Base-by-base conservation (phyloP, 2,329 filamentous ascomycete genomes). In the Pseudocercospora pini-densiflorae region DNA sequence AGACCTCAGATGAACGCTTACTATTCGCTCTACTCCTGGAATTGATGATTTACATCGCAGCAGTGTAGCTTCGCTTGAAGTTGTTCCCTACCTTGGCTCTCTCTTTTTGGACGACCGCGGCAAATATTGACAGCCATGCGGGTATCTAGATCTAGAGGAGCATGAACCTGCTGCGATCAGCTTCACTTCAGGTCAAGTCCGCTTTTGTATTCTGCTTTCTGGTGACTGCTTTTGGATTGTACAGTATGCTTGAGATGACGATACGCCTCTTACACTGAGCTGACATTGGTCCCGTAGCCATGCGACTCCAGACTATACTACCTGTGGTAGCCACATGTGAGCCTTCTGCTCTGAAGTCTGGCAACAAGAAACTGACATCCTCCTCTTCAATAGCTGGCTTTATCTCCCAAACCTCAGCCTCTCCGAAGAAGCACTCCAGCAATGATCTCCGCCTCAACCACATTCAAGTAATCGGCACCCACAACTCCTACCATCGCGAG, bases 401-500 rank as follows among this genome's bases (percentile, higher is more conserved):
- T 61, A 33, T 63, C 27, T 23, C 43, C 27, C 59, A 57, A 7
- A 16, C 62, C 29, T 58, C 33, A 16, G 59, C 49, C 36, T 65
- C 23, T 31, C 36, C 57, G 6, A 51, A 58, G 31, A 33, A 54
- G 21, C 31, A 33, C 24, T 47, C 45, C 36, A 40, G 27, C 23
- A 58, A 71, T 27, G 61, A 71, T 10, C 72, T 85, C 59, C 83
- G 82, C 59, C 80, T 86, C 76, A 85, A 85, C 72, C 82, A 85
- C 55, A 81, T 85, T 55, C 83, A 85, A 70, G 80, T 85, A 49
- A 75, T 85, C 43, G 83, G 83, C 68, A 84, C 83, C 0, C 83
- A 85, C 72, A 85, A 85, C 73, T 82, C 80, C 67, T 86, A 85
- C 73, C 83, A 86, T 66, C 77, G 80, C 45, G 83, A 85, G 67